Base-by-base conservation (phyloP, 2,329 filamentous ascomycete species). In the Teratosphaeria viscida region DNA sequence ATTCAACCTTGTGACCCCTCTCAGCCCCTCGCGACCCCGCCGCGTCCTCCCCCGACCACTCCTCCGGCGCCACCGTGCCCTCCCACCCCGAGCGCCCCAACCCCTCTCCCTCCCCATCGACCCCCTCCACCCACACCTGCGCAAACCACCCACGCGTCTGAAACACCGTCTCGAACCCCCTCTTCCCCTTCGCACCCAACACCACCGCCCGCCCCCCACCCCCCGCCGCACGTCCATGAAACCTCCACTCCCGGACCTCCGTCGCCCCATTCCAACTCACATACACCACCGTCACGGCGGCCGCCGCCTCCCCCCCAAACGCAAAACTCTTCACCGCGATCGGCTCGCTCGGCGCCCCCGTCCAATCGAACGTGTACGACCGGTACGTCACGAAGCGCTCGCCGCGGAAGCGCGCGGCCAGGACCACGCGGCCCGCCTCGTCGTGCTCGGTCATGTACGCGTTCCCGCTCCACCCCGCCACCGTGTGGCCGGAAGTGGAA, bases 241-340 rank as follows among this genome's bases (percentile, higher is more conserved):
- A 53, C 16, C 52, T 43, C 56, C 56, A 57, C 27, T 23, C 16
- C 23, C 8, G 14, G 14, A 52, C 56, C 47, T 57, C 56, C 43
- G 56, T 57, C 5, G 56, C 56, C 19, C 56, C 56, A 26, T 57
- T 57, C 56, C 56, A 57, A 14, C 56, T 57, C 7, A 57, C 56
- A 35, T 57, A 57, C 32, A 52, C 35, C 39, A 43, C 56, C 8
- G 56, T 57, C 39, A 53, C 52, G 2, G 14, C 23, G 16, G 14
- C 23, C 23, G 2, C 52, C 12, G 5, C 12, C 11, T 3, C 8
- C 52, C 23, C 52, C 7, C 52, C 52, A 32, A 53, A 53, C 11
- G 5, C 29, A 14, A 27, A 53, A 16, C 23, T 19, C 52, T 53
- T 53, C 5, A 53, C 23, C 52, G 11, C 16, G 23, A 32, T 26